These are phyloP conservation scores for Wickerhamomyces hampshirensis DNA, from an alignment of 805 yeast genomes.

Conservation along the genomic window DNA sequence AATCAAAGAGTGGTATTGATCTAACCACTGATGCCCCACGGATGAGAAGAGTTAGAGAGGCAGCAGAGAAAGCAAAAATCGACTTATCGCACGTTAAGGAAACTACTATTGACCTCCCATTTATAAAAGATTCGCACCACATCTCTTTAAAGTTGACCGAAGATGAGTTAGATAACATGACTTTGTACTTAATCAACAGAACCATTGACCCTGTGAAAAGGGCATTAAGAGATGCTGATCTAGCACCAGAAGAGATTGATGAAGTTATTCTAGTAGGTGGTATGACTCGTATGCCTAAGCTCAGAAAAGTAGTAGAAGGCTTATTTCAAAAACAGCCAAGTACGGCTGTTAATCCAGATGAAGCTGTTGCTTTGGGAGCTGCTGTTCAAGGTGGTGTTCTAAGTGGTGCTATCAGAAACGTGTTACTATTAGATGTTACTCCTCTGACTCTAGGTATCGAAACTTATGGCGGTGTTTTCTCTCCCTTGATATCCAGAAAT, in stretches of 20 bases:
- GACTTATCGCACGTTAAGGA: slow-evolving; percentile 63
- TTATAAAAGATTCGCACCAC: slow-evolving; percentile 58
- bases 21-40: slow-evolving; percentile 35
- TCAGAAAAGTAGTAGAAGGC: slow-evolving; percentile 55
- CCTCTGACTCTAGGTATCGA: slow-evolving; percentile 82
- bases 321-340: slow-evolving; percentile 63
- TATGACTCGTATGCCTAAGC: slow-evolving; percentile 87
- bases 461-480: slow-evolving; percentile 79
- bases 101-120: slow-evolving; percentile 65
- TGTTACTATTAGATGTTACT: slow-evolving; percentile 73
- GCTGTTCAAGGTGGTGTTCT: slow-evolving; percentile 86
- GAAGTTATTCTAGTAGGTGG: slow-evolving; percentile 82
- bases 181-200: slow-evolving; percentile 58
- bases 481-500: slow-evolving; percentile 74
- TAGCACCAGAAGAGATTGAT: slow-evolving; percentile 60
- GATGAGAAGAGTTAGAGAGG: slow-evolving; percentile 74
- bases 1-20: slow-evolving; percentile 37
- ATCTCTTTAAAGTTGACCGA: slow-evolving; percentile 56
- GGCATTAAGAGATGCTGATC: slow-evolving; percentile 70
- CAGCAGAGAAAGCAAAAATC: slow-evolving; percentile 73
- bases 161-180: slow-evolving; percentile 61
- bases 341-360: slow-evolving; percentile 81
- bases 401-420: slow-evolving; percentile 79
- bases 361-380: slow-evolving; percentile 89
- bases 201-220: slow-evolving; percentile 71